Conservation (phyloP, 2,329 filamentous ascomycete genomes). For the Fusarium tanahbumbuense region DNA sequence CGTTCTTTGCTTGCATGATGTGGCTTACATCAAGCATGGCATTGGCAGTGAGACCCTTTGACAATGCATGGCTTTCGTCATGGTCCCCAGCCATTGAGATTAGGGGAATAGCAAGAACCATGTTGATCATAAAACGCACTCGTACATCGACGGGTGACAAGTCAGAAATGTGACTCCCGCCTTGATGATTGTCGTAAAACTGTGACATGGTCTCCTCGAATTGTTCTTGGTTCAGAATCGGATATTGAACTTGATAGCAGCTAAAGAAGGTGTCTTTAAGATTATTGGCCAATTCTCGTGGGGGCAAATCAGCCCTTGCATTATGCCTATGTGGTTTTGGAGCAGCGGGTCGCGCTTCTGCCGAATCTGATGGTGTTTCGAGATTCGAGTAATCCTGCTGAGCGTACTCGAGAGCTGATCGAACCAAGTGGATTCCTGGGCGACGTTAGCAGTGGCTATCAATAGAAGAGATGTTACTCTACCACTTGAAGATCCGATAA, state of each 20-base stretch:
- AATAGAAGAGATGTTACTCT: fast-evolving
- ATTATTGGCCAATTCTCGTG: not conserved
- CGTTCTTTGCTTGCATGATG: constrained; percentile 21
- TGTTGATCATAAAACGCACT: constrained; percentile 20
- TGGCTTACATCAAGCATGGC: constrained; percentile 1
- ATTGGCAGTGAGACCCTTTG: constrained; percentile 8
- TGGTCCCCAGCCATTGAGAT: constrained; percentile 8
- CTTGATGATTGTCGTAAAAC: not conserved
- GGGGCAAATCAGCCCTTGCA: not conserved
- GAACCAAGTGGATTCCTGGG: constrained; percentile 16
- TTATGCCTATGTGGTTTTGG: not conserved
- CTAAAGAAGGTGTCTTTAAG: constrained; percentile 11
- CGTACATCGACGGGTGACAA: not conserved
- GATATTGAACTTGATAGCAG: constrained; percentile 18
- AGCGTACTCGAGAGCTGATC: constrained; percentile 14
- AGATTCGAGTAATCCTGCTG: constrained; percentile 16
- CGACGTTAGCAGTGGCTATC: not conserved
- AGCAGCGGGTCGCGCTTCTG: not conserved
- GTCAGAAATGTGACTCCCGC: fast-evolving
- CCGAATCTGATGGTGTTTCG: not conserved
- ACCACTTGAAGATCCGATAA: constrained; percentile 12
- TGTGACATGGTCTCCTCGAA: not conserved
- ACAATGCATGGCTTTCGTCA: constrained; percentile 2
- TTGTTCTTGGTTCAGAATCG: constrained; percentile 5
- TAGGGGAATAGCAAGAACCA: constrained; percentile 11